Conservation (phyloP, 768 basidiomycete species). For the Calocybe gangraenosa region DNA sequence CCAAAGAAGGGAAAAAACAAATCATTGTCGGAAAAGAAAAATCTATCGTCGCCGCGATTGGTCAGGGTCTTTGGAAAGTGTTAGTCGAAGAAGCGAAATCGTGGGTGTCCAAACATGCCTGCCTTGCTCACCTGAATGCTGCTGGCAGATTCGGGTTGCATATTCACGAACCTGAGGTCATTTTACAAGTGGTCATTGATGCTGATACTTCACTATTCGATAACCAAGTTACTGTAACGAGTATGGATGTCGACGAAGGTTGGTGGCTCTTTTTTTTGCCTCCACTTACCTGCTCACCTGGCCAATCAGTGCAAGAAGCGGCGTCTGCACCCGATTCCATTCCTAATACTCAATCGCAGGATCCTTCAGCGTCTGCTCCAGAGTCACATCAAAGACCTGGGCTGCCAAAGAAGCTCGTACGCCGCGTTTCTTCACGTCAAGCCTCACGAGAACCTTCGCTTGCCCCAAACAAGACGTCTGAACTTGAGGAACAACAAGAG, state of each 20-base stretch:
- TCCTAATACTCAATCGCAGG: conserved; percentile 49
- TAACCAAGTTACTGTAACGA: conserved; percentile 7
- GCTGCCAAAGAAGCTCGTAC: conserved; percentile 24
- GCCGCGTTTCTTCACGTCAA: conserved; percentile 37
- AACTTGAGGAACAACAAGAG: conserved; percentile 15
- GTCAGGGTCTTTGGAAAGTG: conserved; percentile 50
- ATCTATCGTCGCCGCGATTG: conserved; percentile 46
- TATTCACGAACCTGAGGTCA: conserved; percentile 39
- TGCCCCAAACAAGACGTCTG: conserved; percentile 10
- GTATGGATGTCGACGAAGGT: conserved; percentile 15
- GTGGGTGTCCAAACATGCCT: conserved; percentile 28
- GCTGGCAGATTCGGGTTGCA: conserved; percentile 32
- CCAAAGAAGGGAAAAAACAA: conserved; percentile 45
- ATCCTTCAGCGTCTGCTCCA: conserved; percentile 37
- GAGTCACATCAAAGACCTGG: conserved; percentile 15
- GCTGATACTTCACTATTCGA: conserved; percentile 29
- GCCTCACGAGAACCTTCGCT: conserved; percentile 32
- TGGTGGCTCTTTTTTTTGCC: neutral
- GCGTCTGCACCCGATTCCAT: conserved; percentile 44
- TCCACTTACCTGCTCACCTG: neutral
- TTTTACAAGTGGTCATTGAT: conserved; percentile 48
- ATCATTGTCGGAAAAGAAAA: conserved; percentile 50
- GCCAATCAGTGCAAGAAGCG: conserved; percentile 13
- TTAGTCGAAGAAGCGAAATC: conserved; percentile 45
- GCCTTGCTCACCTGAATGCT: neutral